phyloP scores from a whole-genome alignment of 345 rosid genomes.

The Odontarrhena argentea region DNA sequence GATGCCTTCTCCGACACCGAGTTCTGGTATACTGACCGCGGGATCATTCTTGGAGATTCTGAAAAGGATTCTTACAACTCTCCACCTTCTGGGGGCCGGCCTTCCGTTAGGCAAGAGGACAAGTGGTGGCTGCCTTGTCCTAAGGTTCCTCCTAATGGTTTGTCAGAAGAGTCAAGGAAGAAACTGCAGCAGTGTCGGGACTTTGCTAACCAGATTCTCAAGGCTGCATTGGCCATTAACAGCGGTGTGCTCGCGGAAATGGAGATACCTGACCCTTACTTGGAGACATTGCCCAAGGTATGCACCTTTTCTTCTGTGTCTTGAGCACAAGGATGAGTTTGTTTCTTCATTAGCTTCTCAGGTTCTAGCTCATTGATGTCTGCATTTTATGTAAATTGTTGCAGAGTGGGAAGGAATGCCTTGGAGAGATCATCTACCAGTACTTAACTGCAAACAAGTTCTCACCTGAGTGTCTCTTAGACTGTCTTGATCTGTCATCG shows the following conservation, averaged over 20 bases:
- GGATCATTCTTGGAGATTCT: conserved; percentile 67
- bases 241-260: conserved; percentile 83
- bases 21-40: conserved; percentile 93
- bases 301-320: neutral
- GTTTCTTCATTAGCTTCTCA: neutral
- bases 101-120: conserved; percentile 90
- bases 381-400: conserved; percentile 1
- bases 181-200: conserved; percentile 83
- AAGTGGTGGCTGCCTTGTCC: conserved; percentile 70
- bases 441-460: conserved; percentile 76
- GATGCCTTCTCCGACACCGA: conserved; percentile 73
- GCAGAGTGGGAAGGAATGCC: conserved; percentile 79
- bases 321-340: neutral
- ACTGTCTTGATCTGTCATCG: conserved; percentile 82
- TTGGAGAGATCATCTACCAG: conserved; percentile 82
- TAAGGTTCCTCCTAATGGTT: conserved; percentile 71
- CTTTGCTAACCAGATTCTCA: conserved; percentile 85
- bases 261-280: conserved; percentile 88
- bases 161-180: conserved; percentile 79
- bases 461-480: conserved; percentile 82
- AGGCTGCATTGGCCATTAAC: conserved; percentile 98
- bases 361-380: neutral
- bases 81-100: conserved; percentile 56
- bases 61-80: conserved; percentile 52
- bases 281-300: conserved; percentile 94